These are phyloP conservation scores for Chenopodium berlandieri DNA, from an alignment of 148 eudicot species.

Conservation along the genomic window DNA sequence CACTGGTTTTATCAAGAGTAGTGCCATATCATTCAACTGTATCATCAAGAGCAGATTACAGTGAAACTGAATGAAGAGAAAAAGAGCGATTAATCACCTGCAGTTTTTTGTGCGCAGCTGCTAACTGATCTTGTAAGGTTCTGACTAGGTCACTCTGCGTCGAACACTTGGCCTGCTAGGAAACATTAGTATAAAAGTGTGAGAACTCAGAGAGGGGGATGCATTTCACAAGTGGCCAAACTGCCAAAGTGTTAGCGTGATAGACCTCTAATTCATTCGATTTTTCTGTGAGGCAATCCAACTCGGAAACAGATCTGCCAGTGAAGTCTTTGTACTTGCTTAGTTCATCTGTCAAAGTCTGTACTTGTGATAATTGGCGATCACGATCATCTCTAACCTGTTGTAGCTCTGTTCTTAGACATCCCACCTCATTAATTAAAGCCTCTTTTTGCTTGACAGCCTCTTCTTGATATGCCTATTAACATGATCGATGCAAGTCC, in stretches of 20 bases:
- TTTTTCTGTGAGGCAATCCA: slow-evolving; percentile 52
- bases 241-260: not conserved
- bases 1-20: too few species aligned
- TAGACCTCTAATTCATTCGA: slow-evolving; percentile 75
- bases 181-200: slow-evolving; percentile 19
- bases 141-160: slow-evolving; percentile 64
- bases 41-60: not conserved
- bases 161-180: slow-evolving; percentile 53
- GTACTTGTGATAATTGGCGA: slow-evolving; percentile 56
- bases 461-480: slow-evolving; percentile 72
- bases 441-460: slow-evolving; percentile 71
- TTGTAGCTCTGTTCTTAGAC: slow-evolving; percentile 70
- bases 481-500: slow-evolving; percentile 16
- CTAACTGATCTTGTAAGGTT: slow-evolving; percentile 64
- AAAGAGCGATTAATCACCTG: slow-evolving; percentile 41
- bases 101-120: slow-evolving; percentile 60
- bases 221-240: not conserved
- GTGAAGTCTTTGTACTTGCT: slow-evolving; percentile 61
- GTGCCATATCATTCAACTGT: not conserved
- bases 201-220: slow-evolving; percentile 5
- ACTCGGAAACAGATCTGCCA: slow-evolving; percentile 58
- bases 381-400: slow-evolving; percentile 82
- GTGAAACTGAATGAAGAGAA: not conserved
- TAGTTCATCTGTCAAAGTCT: slow-evolving; percentile 56
- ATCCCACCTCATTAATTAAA: slow-evolving; percentile 55